Base-by-base conservation (phyloP, 257 asterid genomes). In the Echites panduratus region DNA sequence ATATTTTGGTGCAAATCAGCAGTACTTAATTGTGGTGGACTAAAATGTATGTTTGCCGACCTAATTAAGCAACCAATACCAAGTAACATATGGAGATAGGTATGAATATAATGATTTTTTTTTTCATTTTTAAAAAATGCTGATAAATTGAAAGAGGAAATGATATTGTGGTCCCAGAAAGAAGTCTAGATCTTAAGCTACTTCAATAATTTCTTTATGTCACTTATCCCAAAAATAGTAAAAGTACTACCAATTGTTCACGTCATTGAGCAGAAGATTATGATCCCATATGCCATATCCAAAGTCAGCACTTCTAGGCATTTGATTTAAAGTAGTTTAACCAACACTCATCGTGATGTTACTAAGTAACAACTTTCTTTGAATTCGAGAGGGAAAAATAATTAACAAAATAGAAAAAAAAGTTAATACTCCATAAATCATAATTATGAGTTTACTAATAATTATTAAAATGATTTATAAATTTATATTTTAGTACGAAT, bases 31-130 rank as follows among this genome's bases (percentile, higher is more conserved):
- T 48, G 52, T 12, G 0, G 52, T 48, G 32, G 63, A 56, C 63
- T 8, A 56, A 68, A 4, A 40, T 27, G 29, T 52, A 35, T 75
- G 72, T 74, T 80, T 67, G 82, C 68, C 79, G 83, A 83, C 88
- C 87, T 82, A 86, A 86, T 69, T 57, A 75, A 86, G 80, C 85
- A 73, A 78, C 78, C 82, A 73, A 62, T 62, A 24, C 26, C 8
- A 64, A 57, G 27, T 57, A 14, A 9, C 38, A 24, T 20, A 0
- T 22, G 8, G 0, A 54, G 58, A 54, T 1, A 54, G 27, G 61
- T 7, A 54, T 8, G 3, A 20, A 54, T 32, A 32, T 1, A 32
- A 32, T 32, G 38, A 32, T 32, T 32, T 3, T 32, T 32, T 3
- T 32, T 32, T 32, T 32, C 38, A 1, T 32, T 32, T 32, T 32